These are phyloP conservation scores for Podospora sp. DNA, from an alignment of 495 filamentous ascomycete genomes.

Conservation along the genomic window DNA sequence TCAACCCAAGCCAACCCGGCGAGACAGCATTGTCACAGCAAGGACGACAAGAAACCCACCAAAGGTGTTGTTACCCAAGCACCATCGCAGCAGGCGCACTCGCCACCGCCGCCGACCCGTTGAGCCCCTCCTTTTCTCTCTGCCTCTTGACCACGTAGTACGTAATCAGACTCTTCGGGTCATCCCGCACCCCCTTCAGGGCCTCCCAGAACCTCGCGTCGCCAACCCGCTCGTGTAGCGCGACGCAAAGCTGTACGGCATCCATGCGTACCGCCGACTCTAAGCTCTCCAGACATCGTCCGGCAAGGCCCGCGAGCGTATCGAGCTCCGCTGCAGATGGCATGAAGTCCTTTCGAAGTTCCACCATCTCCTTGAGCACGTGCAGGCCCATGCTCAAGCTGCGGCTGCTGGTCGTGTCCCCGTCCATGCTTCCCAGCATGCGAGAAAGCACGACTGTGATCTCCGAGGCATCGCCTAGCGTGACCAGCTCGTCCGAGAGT, in stretches of 20 bases:
- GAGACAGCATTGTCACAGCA: background rate
- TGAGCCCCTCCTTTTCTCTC: constrained; percentile 38
- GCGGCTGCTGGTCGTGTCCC: constrained; percentile 31
- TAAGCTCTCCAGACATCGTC: constrained; percentile 64
- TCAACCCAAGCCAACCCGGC: background rate
- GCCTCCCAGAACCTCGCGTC: constrained; percentile 67
- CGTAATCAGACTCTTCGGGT: constrained; percentile 74
- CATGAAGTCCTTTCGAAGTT: constrained; percentile 41
- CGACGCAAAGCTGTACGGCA: constrained; percentile 74
- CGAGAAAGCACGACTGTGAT: constrained; percentile 49
- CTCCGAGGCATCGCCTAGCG: constrained; percentile 53
- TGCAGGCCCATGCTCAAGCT: constrained; percentile 63
- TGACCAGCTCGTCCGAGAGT: constrained; percentile 54
- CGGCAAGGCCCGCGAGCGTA: constrained; percentile 58
- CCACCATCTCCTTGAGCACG: constrained; percentile 57
- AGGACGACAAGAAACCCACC: background rate
- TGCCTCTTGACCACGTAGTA: constrained; percentile 77
- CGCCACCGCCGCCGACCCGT: background rate
- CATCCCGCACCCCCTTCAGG: constrained; percentile 63
- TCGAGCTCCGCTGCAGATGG: constrained; percentile 48
- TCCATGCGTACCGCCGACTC: constrained; percentile 80
- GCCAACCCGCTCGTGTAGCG: constrained; percentile 67
- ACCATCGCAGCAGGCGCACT: background rate
- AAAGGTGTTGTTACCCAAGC: background rate
- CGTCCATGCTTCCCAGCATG: constrained; percentile 43